phyloP scores from a whole-genome alignment of 2,329 filamentous ascomycete genomes.

The Xylariaceae sp. region DNA sequence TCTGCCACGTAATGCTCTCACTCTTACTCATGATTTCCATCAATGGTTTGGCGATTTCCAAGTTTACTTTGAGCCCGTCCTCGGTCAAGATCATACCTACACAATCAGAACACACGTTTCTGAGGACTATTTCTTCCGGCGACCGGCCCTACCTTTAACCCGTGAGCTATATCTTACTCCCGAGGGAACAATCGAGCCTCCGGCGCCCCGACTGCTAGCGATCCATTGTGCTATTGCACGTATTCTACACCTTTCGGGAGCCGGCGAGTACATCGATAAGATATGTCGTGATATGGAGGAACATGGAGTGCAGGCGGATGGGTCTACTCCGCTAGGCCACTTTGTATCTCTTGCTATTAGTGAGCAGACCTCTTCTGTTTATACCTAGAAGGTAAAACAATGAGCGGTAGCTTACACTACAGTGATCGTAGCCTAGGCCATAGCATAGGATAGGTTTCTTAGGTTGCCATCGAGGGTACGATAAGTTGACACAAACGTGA shows the following conservation, averaged over 20 bases:
- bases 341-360: neutral
- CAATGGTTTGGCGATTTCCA: too few species aligned
- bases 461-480: too few species aligned
- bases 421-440: too few species aligned
- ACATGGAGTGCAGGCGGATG: neutral
- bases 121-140: neutral
- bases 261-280: conserved; percentile 3
- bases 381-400: too few species aligned
- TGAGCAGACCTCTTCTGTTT: too few species aligned
- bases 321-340: neutral
- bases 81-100: neutral
- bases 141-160: neutral
- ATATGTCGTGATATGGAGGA: neutral
- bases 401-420: too few species aligned
- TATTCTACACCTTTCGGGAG: conserved; percentile 1
- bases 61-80: too few species aligned
- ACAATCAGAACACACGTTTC: neutral
- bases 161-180: neutral
- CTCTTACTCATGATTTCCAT: too few species aligned
- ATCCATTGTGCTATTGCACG: conserved; percentile 1
- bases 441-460: too few species aligned
- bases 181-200: neutral
- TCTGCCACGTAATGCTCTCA: conserved; percentile 34
- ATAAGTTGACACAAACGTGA: too few species aligned
- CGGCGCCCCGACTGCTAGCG: neutral